A percentile compares a stretch with the other conserved stretches of the same genome.
Conservation (phyloP, 2,329 filamentous ascomycete species). For the Sarocladium brachiariae region DNA sequence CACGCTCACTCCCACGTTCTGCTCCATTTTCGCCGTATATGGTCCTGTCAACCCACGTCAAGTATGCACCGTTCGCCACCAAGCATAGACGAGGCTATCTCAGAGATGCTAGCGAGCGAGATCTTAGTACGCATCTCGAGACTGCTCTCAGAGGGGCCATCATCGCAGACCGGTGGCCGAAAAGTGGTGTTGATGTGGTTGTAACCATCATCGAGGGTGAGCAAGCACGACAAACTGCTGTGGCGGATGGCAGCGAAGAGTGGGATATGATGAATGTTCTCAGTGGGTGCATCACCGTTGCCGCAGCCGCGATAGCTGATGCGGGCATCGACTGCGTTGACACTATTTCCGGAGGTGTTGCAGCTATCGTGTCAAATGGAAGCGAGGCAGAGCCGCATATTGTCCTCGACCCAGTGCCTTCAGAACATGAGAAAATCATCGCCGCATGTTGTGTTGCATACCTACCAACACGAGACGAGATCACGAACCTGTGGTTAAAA, state of each 20-base stretch:
- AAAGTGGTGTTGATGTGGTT: slow-evolving; percentile 92
- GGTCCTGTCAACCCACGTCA: slow-evolving; percentile 86
- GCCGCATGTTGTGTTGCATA: slow-evolving; percentile 90
- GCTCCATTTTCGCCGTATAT: slow-evolving; percentile 90
- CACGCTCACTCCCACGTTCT: slow-evolving; percentile 80
- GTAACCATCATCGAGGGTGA: slow-evolving; percentile 92
- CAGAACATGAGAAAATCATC: slow-evolving; percentile 69
- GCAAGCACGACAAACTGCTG: slow-evolving; percentile 56
- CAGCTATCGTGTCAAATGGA: slow-evolving; percentile 57
- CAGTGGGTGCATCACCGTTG: slow-evolving; percentile 86
- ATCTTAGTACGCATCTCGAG: slow-evolving; percentile 85
- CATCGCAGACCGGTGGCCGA: slow-evolving; percentile 95
- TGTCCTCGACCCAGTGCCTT: slow-evolving; percentile 75
- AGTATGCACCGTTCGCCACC: slow-evolving; percentile 92
- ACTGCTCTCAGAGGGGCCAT: slow-evolving; percentile 83
- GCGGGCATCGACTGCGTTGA: slow-evolving; percentile 95
- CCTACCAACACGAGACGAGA: slow-evolving; percentile 77
- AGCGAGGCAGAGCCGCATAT: slow-evolving; percentile 33
- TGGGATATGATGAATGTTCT: slow-evolving; percentile 92
- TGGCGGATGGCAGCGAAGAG: slow-evolving; percentile 50
- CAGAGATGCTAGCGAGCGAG: slow-evolving; percentile 77
- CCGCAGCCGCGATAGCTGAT: slow-evolving; percentile 86
- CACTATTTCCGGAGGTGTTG: slow-evolving; percentile 80
- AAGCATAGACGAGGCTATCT: slow-evolving; percentile 76
- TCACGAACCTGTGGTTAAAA: slow-evolving; percentile 93